Base-by-base conservation (phyloP, 2,329 filamentous ascomycete species). In the Alternaria burnsii region DNA sequence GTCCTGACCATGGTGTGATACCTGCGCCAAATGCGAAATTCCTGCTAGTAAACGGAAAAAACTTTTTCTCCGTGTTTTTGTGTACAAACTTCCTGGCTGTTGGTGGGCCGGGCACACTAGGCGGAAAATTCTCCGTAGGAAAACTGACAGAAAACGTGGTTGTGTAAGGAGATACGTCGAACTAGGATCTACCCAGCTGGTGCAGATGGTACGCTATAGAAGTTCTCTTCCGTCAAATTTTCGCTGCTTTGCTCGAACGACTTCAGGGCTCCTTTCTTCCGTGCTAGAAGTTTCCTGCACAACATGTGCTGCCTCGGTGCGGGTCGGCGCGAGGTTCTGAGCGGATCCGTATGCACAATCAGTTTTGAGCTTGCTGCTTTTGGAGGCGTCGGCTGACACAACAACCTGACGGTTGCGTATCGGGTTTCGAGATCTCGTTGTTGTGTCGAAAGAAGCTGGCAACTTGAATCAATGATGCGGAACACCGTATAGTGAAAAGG, bases 221-320 rank as follows among this genome's bases (percentile, higher is more conserved):
- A 4, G 28, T 53, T 34, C 14, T 43, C 20, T 53, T 32, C 18
- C n/a, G 51, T 53, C 38, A 42, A 41, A 41, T 32, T 24, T 22
- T 53, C 26, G n/a, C 34, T 34, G 36, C n/a, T 28, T 50, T 50
- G 46, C 14, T 24, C 46, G 24, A 54, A 54, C 41, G 41, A 38
- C 41, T 38, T 12, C 52, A 47, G 41, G 41, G 52, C 40, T 48
- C 22, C 34, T n/a, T 55, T 32, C 20, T 46, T 38, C 46, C 46
- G 42, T 28, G n/a, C 52, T 55, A 43, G 42, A 55, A 55, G 52
- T 32, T 55, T 48, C 42, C 42, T 47, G 52, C 42, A 47, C 26
- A 38, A 40, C 52, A 55, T 55, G 52, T 55, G 43, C 43, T 47
- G 43, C 52, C 52, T 55, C 52, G 52, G 52, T 28, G 42, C 43